These are phyloP conservation scores for Verticillium longisporum DNA, from an alignment of 2,329 filamentous ascomycete genomes.

Conservation along the genomic window DNA sequence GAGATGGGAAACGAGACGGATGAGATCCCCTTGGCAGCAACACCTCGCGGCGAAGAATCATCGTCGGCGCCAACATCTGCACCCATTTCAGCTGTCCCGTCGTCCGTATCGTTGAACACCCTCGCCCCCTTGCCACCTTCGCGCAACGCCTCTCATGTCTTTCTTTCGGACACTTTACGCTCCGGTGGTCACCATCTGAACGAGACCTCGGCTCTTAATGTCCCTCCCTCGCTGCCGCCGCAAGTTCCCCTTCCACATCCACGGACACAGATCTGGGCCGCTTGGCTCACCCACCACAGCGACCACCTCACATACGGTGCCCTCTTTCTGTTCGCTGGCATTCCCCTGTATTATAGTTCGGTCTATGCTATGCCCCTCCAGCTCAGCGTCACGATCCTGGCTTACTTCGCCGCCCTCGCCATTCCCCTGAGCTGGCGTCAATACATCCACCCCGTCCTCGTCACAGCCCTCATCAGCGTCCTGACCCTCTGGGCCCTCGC, in stretches of 20 bases:
- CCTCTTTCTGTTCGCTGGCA: constrained; percentile 42
- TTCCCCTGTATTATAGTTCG: constrained; percentile 46
- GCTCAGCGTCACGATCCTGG: constrained; percentile 39
- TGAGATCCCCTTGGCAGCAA: constrained; percentile 36
- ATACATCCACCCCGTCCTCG: constrained; percentile 51
- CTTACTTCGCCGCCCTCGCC: constrained; percentile 42
- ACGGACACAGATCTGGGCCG: constrained; percentile 43
- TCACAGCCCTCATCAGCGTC: constrained; percentile 46
- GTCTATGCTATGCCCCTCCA: constrained; percentile 46
- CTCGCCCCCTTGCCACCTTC: constrained; percentile 10
- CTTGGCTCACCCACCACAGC: constrained; percentile 34
- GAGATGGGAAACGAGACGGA: constrained; percentile 38
- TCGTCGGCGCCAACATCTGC: constrained; percentile 15
- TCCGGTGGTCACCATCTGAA: neutral
- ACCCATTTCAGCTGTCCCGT: constrained; percentile 11
- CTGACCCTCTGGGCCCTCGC: constrained; percentile 47
- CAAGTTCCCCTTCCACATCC: constrained; percentile 36
- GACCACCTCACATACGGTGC: constrained; percentile 36
- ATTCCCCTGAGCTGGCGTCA: constrained; percentile 41
- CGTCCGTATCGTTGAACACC: constrained; percentile 11
- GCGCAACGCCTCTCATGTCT: constrained; percentile 14
- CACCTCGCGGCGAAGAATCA: constrained; percentile 8
- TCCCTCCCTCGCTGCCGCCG: constrained; percentile 15
- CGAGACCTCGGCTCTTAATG: neutral
- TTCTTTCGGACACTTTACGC: constrained; percentile 13